phyloP scores from a whole-genome alignment of 2,329 filamentous ascomycete species.

The Aspergillus awamori region DNA sequence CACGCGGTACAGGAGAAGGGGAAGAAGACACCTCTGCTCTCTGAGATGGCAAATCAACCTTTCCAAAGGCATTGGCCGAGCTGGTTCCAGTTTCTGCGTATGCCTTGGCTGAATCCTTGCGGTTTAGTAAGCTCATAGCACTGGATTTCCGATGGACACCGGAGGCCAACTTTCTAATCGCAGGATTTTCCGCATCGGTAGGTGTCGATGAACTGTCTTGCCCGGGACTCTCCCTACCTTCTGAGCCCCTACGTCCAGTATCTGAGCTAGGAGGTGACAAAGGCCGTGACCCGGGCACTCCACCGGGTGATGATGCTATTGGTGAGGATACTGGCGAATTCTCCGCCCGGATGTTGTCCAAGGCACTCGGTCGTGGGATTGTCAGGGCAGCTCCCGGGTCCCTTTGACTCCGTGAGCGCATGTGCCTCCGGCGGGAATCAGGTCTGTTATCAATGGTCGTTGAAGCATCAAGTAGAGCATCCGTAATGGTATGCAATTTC shows the following conservation, averaged over 20 bases:
- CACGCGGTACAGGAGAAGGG: constrained; percentile 40
- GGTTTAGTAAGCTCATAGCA: constrained; percentile 63
- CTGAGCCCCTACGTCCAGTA: constrained; percentile 35
- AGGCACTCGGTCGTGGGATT: constrained; percentile 23
- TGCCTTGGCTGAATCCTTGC: constrained; percentile 61
- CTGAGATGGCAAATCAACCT: constrained; percentile 58
- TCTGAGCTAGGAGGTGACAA: constrained; percentile 41
- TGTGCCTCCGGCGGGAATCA: constrained; percentile 49
- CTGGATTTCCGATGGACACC: constrained; percentile 51
- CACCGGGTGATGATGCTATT: constrained; percentile 40
- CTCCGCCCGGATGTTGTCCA: constrained; percentile 29
- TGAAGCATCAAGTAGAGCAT: constrained; percentile 88
- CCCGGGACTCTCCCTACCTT: constrained; percentile 28
- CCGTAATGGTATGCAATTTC: constrained; percentile 76
- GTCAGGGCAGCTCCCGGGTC: constrained; percentile 25
- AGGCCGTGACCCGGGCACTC: constrained; percentile 33
- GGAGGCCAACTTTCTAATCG: constrained; percentile 30
- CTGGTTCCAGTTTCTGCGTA: constrained; percentile 67
- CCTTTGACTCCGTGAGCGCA: constrained; percentile 45
- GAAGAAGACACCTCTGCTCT: constrained; percentile 41
- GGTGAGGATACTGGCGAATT: constrained; percentile 37
- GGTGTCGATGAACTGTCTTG: constrained; percentile 35
- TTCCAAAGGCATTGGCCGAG: constrained; percentile 66
- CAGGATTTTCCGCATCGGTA: constrained; percentile 35
- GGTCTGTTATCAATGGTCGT: constrained; percentile 75